phyloP scores from a whole-genome alignment of 768 basidiomycete species.

The Rhodotorula taiwanensis region DNA sequence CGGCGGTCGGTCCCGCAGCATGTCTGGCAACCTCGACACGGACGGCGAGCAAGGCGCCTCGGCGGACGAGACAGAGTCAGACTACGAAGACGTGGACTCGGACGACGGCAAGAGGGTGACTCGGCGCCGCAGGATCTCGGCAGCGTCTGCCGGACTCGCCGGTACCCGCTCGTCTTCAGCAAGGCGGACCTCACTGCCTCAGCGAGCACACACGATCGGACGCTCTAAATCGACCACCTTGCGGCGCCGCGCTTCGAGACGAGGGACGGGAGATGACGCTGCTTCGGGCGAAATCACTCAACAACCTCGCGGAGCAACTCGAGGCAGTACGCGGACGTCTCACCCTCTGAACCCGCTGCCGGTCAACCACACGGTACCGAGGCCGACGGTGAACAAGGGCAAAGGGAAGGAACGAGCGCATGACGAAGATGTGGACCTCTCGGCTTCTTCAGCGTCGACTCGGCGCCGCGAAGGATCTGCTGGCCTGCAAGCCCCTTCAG shows the following conservation, averaged over 20 bases:
- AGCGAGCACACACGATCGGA: neutral
- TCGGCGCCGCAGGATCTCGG: neutral
- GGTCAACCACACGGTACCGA: constrained; percentile 6
- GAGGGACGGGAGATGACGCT: neutral
- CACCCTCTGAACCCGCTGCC: constrained; percentile 22
- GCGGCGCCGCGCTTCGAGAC: no score
- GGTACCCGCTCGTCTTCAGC: neutral
- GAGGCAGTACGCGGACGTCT: neutral
- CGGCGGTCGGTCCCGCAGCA: neutral
- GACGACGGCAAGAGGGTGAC: neutral
- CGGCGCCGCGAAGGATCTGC: neutral
- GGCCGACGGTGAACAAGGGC: neutral
- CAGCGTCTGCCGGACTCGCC: neutral
- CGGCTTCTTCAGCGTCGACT: neutral
- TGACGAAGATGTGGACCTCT: neutral
- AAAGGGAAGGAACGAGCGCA: constrained; percentile 17
- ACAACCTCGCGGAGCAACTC: neutral
- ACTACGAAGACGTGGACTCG: constrained; percentile 1
- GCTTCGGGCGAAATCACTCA: constrained; percentile 7
- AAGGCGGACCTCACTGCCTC: neutral
- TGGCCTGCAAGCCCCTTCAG: neutral
- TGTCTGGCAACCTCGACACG: neutral
- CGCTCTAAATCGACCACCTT: neutral
- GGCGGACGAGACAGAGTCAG: constrained; percentile 10
- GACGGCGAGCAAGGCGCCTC: constrained; percentile 6